These are phyloP conservation scores for Russula compacta DNA, from an alignment of 768 basidiomycete genomes.

Conservation along the genomic window DNA sequence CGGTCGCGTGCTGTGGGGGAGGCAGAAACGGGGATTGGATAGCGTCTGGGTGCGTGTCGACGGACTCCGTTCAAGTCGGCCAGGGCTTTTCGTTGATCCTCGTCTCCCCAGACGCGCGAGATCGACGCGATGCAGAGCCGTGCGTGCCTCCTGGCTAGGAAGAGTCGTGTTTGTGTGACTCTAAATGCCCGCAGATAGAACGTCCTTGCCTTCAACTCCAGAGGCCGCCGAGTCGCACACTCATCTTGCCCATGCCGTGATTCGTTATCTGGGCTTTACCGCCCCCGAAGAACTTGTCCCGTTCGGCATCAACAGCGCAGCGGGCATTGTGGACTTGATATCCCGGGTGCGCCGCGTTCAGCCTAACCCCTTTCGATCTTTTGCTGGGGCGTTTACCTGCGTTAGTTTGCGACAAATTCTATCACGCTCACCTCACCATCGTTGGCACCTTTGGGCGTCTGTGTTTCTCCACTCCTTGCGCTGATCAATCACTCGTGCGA, in stretches of 20 bases:
- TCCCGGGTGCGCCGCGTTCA: constrained; percentile 47
- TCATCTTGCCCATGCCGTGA: constrained; percentile 63
- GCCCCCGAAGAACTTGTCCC: constrained; percentile 50
- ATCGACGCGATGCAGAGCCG: constrained; percentile 70
- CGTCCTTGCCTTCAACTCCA: constrained; percentile 38
- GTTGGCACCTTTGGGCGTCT: constrained; percentile 72
- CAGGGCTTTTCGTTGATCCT: not conserved
- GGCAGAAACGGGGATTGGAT: constrained; percentile 42
- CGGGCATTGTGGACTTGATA: constrained; percentile 59
- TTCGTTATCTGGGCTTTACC: constrained; percentile 55
- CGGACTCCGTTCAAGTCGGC: not conserved
- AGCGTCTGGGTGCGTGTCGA: constrained; percentile 47
- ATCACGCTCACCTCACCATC: constrained; percentile 76
- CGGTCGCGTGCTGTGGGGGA: constrained; percentile 63
- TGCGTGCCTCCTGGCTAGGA: constrained; percentile 30
- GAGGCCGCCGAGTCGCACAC: constrained; percentile 48
- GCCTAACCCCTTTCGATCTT: not conserved
- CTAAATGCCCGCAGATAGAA: constrained; percentile 39
- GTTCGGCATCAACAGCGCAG: constrained; percentile 47
- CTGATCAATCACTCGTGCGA: constrained; percentile 84
- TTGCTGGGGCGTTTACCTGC: not conserved
- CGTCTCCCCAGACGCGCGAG: constrained; percentile 42
- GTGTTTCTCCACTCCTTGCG: constrained; percentile 72
- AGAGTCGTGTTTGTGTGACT: not conserved
- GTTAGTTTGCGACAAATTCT: constrained; percentile 84